Percentiles rank a stretch among this genome's conserved stretches.
Conservation (phyloP, 2,329 filamentous ascomycete species). For the Colletotrichum phormii region DNA sequence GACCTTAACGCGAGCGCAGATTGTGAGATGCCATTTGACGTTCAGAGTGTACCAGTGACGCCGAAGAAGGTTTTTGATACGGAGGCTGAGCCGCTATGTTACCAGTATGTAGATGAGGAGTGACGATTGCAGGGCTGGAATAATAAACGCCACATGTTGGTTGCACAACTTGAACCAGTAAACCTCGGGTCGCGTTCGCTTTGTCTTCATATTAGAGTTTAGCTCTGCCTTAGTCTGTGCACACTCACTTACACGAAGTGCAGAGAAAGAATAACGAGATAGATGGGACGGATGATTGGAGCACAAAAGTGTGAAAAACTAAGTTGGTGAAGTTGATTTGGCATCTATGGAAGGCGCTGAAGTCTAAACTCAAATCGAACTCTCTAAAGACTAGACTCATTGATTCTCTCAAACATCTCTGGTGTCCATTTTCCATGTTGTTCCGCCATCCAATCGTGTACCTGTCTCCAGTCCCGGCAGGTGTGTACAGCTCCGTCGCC, state of each 20-base stretch:
- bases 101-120: not conserved
- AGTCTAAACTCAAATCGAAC: not conserved
- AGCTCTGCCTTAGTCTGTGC: not conserved
- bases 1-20: not conserved
- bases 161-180: not conserved
- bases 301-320: not conserved
- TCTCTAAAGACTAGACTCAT: not conserved
- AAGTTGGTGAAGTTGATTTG: not conserved
- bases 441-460: slow-evolving; percentile 13
- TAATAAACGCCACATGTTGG: not conserved
- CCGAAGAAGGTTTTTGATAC: not conserved
- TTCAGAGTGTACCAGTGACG: not conserved
- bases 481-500: slow-evolving; percentile 9
- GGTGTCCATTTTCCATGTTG: not conserved
- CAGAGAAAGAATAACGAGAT: not conserved
- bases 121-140: not conserved
- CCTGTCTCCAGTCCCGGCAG: slow-evolving; percentile 18
- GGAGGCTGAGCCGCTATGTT: not conserved
- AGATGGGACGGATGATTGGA: not conserved
- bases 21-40: not conserved
- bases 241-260: not conserved
- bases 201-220: no score
- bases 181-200: no score
- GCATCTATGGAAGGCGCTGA: not conserved
- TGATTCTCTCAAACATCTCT: not conserved